Conservation (phyloP, 805 yeast species). For the Allodekkera sacchari region DNA sequence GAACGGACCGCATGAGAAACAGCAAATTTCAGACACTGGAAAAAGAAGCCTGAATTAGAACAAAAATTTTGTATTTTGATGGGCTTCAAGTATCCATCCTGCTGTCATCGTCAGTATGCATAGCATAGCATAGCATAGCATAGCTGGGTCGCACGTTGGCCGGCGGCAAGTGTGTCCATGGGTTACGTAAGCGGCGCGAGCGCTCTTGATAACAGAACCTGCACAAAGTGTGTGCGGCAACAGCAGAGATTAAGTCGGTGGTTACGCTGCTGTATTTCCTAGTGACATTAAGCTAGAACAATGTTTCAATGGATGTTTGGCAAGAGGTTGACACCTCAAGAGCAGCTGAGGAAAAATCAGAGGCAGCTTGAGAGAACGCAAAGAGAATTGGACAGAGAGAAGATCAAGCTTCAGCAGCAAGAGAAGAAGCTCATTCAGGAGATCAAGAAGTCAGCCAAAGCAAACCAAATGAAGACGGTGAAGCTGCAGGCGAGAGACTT, state of each 20-base stretch:
- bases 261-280: neutral
- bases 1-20: neutral
- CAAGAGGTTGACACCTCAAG: slow-evolving; percentile 88
- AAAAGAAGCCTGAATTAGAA: too few species aligned
- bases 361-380: slow-evolving; percentile 91
- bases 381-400: slow-evolving; percentile 85
- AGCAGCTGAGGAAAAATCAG: slow-evolving; percentile 89
- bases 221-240: too few species aligned
- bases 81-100: neutral
- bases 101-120: neutral
- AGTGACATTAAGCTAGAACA: neutral
- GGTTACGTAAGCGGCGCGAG: too few species aligned
- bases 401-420: slow-evolving; percentile 77
- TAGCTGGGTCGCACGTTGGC: too few species aligned
- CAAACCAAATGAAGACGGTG: slow-evolving; percentile 80
- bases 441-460: slow-evolving; percentile 86
- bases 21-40: neutral
- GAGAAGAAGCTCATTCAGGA: slow-evolving; percentile 82
- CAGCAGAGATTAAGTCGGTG: neutral
- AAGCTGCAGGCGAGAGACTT: slow-evolving; percentile 94
- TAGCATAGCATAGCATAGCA: too few species aligned
- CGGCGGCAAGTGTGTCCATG: too few species aligned
- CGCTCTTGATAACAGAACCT: too few species aligned
- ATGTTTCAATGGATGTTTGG: slow-evolving; percentile 95
- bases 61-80: too few species aligned